Evolutionary conservation across 257 asterid genomes (phyloP).

Genomic region (Solanum medicagineum): DNA sequence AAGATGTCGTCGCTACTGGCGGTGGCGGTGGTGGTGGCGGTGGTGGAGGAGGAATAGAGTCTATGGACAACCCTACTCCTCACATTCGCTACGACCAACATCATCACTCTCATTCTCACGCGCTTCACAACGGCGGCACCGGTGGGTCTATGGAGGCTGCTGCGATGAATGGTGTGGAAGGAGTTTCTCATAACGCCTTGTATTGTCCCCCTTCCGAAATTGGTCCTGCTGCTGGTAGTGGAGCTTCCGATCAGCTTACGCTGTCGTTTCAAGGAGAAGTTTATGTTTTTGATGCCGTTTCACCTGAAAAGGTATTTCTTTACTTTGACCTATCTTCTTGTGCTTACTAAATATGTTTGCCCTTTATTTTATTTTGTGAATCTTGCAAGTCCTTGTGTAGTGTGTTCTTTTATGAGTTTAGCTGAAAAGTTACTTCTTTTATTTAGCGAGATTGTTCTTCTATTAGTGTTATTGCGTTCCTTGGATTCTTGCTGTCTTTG

Average conservation of each 20-base stretch:
- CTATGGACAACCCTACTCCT: constrained; percentile 25
- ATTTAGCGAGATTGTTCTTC: neutral
- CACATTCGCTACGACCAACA: constrained; percentile 59
- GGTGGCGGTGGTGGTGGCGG: neutral
- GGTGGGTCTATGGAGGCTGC: constrained; percentile 3
- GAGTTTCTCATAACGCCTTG: constrained; percentile 32
- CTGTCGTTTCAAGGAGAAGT: constrained; percentile 96
- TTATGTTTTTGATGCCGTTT: constrained; percentile 82
- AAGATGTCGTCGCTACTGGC: constrained; percentile 24
- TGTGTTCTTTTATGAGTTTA: neutral
- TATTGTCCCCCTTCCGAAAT: constrained; percentile 36
- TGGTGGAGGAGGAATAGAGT: constrained; percentile 19
- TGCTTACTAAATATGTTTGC: neutral
- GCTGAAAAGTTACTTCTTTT: neutral
- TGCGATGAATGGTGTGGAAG: constrained; percentile 30
- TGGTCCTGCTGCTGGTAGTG: constrained; percentile 19
- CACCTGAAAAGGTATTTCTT: constrained; percentile 69
- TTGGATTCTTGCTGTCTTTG: neutral
- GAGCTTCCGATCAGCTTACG: constrained; percentile 79
- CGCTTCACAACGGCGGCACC: constrained; percentile 19
- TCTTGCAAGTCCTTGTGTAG: neutral
- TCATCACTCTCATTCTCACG: constrained; percentile 51
- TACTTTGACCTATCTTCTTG: neutral
- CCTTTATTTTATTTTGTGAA: neutral
- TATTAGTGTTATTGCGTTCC: neutral